A percentile compares a stretch with the other conserved stretches of the same genome.
Evolutionary conservation across 306 rosid genomes (phyloP).

Genomic region (Cicer cuneatum): DNA sequence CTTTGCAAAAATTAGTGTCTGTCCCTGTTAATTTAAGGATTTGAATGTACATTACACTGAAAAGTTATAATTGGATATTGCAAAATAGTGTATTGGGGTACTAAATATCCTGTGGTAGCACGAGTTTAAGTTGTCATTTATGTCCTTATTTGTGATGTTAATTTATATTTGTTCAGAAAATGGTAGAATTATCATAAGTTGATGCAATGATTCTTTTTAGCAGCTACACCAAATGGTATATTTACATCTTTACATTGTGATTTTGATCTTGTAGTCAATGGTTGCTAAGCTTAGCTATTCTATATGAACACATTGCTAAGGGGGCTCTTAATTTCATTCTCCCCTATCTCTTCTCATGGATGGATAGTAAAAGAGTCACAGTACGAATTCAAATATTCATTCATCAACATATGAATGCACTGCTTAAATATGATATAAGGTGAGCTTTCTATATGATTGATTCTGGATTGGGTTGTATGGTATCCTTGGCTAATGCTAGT

Average conservation of each 20-base stretch:
- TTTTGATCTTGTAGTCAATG: slow-evolving; percentile 21
- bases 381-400: not conserved
- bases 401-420: slow-evolving; percentile 5
- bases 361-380: slow-evolving; percentile 21
- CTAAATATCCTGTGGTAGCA: slow-evolving; percentile 22
- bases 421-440: slow-evolving; percentile 34
- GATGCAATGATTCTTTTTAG: slow-evolving; percentile 4
- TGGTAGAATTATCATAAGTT: slow-evolving; percentile 13
- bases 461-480: slow-evolving; percentile 11
- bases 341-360: not conserved
- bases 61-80: slow-evolving; percentile 18
- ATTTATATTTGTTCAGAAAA: slow-evolving; percentile 15
- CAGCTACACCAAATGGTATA: slow-evolving; percentile 25
- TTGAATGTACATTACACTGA: not conserved
- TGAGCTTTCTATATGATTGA: not conserved
- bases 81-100: slow-evolving; percentile 37
- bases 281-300: slow-evolving; percentile 8
- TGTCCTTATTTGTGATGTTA: slow-evolving; percentile 3
- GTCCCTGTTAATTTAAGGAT: slow-evolving; percentile 4
- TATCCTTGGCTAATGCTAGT: slow-evolving; percentile 24
- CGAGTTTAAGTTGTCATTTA: not conserved
- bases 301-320: not conserved
- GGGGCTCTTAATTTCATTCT: slow-evolving; percentile 12
- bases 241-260: not conserved
- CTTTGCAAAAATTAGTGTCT: slow-evolving; percentile 41